Base-by-base conservation (phyloP, 192 early-diverging fungal species). In the Linnemannia hyalina region DNA sequence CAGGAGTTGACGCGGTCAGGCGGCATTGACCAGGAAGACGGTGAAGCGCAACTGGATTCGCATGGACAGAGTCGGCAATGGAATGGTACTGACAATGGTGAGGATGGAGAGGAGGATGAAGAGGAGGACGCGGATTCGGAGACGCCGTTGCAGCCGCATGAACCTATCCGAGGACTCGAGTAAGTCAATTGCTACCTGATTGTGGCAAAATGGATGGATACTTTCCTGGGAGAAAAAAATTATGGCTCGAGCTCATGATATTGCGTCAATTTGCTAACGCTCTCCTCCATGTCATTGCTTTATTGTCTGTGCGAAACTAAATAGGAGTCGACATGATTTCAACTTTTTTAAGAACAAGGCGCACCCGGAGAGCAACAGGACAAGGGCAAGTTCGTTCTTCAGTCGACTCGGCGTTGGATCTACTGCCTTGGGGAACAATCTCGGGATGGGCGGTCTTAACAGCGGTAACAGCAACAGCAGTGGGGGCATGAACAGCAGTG, bases 271-370 rank as follows among this genome's bases (percentile, higher is more conserved):
- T 73, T 18, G 26, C 71, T 46, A 20, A 41, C 36, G 2, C 70
- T 16, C 15, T 71, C 41, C 18, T 40, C 18, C 41, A 42, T 42
- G 23, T 70, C 41, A 23, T 22, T 42, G 22, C 41, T 4, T 49
- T 49, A 54, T 26, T 54, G 10, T 41, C 65, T 78, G 13, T 70
- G 40, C 49, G 35, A 16, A 52, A 74, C 40, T 41, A 35, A 29
- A 29, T 78, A 86, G 84, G 79, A 86, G 84, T 68, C 74, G 72
- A 40, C 84, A 86, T 20, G 84, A 86, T 23, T 86, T 86, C 63
- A 86, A 86, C 72, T 86, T 86, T 70, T 86, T 86, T 76, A 86
- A 78, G 68, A 80, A 77, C 79, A 86, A 60, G 74, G 81, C 65
- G 29, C 78, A 76, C 32, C 75, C 80, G 2, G 84, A 86, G 9